Conservation (phyloP, 2,329 filamentous ascomycete species). For the Sarocladiaceae sp. region DNA sequence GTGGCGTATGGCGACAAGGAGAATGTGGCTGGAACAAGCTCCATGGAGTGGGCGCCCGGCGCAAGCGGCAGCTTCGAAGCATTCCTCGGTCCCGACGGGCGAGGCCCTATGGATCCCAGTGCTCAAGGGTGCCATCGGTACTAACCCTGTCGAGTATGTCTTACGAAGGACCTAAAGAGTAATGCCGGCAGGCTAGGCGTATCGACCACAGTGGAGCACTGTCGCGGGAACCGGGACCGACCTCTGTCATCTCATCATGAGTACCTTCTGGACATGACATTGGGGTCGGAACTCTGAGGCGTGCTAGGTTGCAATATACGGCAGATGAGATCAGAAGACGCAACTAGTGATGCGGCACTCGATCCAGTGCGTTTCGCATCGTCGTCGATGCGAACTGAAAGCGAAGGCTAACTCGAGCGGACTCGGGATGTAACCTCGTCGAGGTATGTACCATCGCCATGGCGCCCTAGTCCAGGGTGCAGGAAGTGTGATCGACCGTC, state of each 20-base stretch:
- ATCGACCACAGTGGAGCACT: neutral
- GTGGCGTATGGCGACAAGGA: neutral
- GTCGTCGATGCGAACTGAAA: neutral
- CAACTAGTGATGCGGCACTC: neutral
- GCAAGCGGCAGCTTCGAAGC: neutral
- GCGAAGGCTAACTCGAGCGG: neutral
- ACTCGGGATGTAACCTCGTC: slow-evolving; percentile 8
- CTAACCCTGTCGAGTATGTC: slow-evolving; percentile 1
- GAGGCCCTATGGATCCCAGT: neutral
- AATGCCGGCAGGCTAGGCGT: neutral
- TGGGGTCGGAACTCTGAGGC: too few relatives aligned
- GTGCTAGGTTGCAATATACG: too few relatives aligned
- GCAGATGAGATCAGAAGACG: too few relatives aligned
- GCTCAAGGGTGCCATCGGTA: neutral
- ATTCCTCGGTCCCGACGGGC: slow-evolving; percentile 6
- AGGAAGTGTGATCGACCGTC: slow-evolving; percentile 4
- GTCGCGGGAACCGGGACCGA: too few relatives aligned
- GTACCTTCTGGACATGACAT: too few relatives aligned
- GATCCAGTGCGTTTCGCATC: neutral
- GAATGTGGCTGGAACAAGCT: slow-evolving; percentile 4
- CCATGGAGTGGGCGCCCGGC: neutral
- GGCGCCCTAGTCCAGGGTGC: neutral
- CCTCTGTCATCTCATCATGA: neutral
- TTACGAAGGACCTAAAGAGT: neutral
- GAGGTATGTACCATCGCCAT: slow-evolving; percentile 4